Evolutionary conservation across 768 basidiomycete genomes (phyloP).

Genomic region (Suillus ampliporus): DNA sequence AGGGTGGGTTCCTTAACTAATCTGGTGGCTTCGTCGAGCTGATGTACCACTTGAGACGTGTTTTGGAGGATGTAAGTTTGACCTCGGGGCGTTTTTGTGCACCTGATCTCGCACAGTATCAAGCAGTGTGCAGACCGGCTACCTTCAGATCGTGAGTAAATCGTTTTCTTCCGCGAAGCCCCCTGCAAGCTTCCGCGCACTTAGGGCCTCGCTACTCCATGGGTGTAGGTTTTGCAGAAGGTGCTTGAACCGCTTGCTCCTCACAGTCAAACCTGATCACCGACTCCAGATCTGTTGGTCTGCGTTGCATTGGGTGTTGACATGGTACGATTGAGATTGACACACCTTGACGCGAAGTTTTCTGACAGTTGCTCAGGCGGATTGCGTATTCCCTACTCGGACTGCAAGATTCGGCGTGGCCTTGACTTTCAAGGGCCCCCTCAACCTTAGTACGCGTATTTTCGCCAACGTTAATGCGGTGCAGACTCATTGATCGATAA

Average conservation of each 20-base stretch:
- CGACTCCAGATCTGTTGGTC: constrained; percentile 73
- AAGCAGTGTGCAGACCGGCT: constrained; percentile 81
- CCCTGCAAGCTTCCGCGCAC: constrained; percentile 11
- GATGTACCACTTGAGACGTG: constrained; percentile 52
- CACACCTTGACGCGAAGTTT: constrained; percentile 4
- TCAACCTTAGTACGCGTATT: constrained; percentile 70
- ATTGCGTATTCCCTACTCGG: constrained; percentile 92
- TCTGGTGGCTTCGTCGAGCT: constrained; percentile 13
- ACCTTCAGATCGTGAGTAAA: constrained; percentile 71
- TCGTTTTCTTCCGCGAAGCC: constrained; percentile 6
- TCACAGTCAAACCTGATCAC: constrained; percentile 1
- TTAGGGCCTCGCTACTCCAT: constrained; percentile 89
- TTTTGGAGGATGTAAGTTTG: constrained; percentile 84
- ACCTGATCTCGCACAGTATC: constrained; percentile 54
- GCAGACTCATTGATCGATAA: constrained; percentile 16
- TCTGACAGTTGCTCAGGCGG: constrained; percentile 57
- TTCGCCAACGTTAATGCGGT: constrained; percentile 1
- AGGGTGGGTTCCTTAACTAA: constrained; percentile 55
- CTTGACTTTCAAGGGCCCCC: constrained; percentile 77
- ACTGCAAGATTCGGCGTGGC: constrained; percentile 93
- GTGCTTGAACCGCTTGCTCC: constrained; percentile 40
- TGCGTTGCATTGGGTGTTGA: constrained; percentile 93
- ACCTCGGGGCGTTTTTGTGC: constrained; percentile 8
- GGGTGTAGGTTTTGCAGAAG: constrained; percentile 94
- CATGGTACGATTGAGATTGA: constrained; percentile 60